Evolutionary conservation across 2,329 filamentous ascomycete genomes (phyloP), one percentile per base, ranked within the genome.

Genomic region (Alternaria ethzedia): DNA sequence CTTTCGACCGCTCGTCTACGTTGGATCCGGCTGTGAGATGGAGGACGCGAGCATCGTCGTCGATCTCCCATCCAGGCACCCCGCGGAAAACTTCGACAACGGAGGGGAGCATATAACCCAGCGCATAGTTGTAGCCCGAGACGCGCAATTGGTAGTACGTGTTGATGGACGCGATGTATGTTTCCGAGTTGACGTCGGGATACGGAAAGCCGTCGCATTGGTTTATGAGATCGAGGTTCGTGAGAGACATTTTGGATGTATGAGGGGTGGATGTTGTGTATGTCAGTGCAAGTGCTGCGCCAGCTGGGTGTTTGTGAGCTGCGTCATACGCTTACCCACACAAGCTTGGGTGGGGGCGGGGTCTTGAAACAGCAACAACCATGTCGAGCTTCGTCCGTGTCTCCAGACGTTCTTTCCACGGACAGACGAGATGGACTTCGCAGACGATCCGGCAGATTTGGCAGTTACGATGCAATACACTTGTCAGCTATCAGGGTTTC

Each of bases 141-240:
- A 92, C 89, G 75, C 89, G 92, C 66, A 97, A 85, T 25, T 83
- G 84, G 72, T 89, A 86, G 79, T 88, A 89, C 10, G 84, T 83
- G 54, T 80, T 79, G 62, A 88, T 80, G 65, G 87, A 81, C 46
- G 82, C 79, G 47, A 85, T 81, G 78, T 90, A 88, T 54, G 61
- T 85, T 77, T 10, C 50, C 15, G 87, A 85, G 67, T 90, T 83
- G 58, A 83, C 84, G 59, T 90, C 85, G 59, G 86, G 85, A 80
- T 96, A 93, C 1, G 94, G 94, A 75, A 97, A 97, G 74, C 92
- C 95, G 76, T 89, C 86, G 79, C 86, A 87, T 78, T 88, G 85
- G 56, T 83, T 80, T 51, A 88, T 77, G 25, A 89, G 80, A 55
- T 88, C 85, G 54, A 88, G 80, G 67, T 87, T 85, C 25, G 83